Percentiles rank a stretch among this genome's conserved stretches.
These are phyloP conservation scores for Spencermartinsiella europaea DNA, from an alignment of 805 yeast species.

Conservation along the genomic window DNA sequence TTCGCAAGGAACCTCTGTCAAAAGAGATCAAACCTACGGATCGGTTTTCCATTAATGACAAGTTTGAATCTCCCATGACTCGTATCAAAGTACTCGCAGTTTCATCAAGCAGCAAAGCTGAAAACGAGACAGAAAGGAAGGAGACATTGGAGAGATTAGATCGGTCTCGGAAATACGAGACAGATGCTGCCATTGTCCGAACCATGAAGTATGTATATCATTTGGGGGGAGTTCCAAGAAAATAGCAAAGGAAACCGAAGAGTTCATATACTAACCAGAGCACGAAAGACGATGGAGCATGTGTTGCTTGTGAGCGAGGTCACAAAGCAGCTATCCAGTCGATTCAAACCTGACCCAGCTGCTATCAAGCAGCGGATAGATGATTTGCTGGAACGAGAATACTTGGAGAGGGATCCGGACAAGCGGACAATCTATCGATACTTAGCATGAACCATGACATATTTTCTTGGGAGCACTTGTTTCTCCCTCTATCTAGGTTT, in stretches of 20 bases:
- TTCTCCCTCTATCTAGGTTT: no score
- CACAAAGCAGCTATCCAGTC: slow-evolving; percentile 48
- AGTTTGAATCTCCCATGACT: slow-evolving; percentile 61
- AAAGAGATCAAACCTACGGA: slow-evolving; percentile 63
- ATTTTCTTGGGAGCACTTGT: no score
- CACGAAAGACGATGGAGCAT: slow-evolving; percentile 56
- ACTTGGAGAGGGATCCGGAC: slow-evolving; percentile 63
- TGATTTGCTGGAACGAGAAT: slow-evolving; percentile 73
- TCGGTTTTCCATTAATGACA: slow-evolving; percentile 58
- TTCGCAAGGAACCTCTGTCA: slow-evolving; percentile 69
- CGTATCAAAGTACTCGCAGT: slow-evolving; percentile 75
- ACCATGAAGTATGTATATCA: slow-evolving; percentile 56
- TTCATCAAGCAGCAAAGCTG: slow-evolving; percentile 39
- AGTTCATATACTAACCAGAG: slow-evolving; percentile 2
- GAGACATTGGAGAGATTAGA: slow-evolving; percentile 50
- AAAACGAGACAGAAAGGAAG: slow-evolving; percentile 47
- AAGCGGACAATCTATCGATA: slow-evolving; percentile 60
- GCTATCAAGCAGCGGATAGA: slow-evolving; percentile 70
- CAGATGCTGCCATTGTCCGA: slow-evolving; percentile 83
- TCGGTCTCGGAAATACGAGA: slow-evolving; percentile 59
- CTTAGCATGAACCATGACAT: slow-evolving; percentile 48
- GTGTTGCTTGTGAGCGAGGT: slow-evolving; percentile 64
- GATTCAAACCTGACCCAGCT: slow-evolving; percentile 66
- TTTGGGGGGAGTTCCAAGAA: no score
- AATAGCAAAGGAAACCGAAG: no score